Evolutionary conservation across 805 yeast species (phyloP), one percentile per base, ranked within the genome.

Genomic region (Starmerella geochares): DNA sequence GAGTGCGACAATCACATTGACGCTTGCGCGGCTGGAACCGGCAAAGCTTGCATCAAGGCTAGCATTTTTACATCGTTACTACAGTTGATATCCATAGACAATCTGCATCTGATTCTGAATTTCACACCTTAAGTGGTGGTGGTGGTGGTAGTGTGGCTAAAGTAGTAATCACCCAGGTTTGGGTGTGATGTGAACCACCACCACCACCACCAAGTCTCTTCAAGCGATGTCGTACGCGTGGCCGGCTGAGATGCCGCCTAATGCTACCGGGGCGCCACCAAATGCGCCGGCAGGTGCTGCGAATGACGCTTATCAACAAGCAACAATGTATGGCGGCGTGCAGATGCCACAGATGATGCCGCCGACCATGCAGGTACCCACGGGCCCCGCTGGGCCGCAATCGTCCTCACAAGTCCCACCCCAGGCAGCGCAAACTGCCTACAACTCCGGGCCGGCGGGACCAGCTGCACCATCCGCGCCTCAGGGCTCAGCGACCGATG

Each of bases 161-260:
- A 7, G 21, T 6, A n/a, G 44, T 40, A 40, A 27, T 40, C 44
- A 40, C 4, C 5, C 32, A 40, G 32, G 44, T 27, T 27, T 27
- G 33, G 44, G 32, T 16, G 8, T 21, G 21, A 13, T 16, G 19
- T 20, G n/a, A n/a, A n/a, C n/a, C n/a, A n/a, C n/a, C n/a, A n/a
- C n/a, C n/a, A n/a, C 20, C 14, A 7, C 16, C 13, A 21, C 16
- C 6, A 28, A 24, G 20, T 25, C 14, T 11, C 13, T 27, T 16
- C 29, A 21, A 27, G 23, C 7, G 32, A 54, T 54, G 57, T 54
- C 57, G 36, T 54, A 51, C n/a, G 55, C 49, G 33, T 54, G 57
- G 57, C 56, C 53, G 40, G 56, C 54, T 27, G 56, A 53, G 20
- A 41, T 53, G 56, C 53, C 51, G 20, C 21, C 45, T 20, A 49